Base-by-base conservation (phyloP, 441 rosid species). In the Gossypium schwendimanii region DNA sequence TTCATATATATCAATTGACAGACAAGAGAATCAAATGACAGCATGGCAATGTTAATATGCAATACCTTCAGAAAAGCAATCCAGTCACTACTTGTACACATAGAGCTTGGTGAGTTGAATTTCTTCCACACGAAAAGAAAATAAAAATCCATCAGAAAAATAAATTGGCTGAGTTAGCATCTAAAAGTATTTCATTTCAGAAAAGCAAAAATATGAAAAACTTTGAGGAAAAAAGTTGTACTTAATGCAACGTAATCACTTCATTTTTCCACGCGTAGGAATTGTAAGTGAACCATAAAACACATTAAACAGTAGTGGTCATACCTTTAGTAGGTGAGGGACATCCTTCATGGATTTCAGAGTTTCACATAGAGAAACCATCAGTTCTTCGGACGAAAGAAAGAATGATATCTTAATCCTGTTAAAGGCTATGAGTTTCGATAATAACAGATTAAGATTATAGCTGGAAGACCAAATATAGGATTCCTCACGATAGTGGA, bases 341-440 rank as follows among this genome's bases (percentile, higher is more conserved):
- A 91, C 79, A 83, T 95, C 99, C 87, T 95, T 95, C 71, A 91
- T 87, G 69, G 93, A 87, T 81, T 92, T 95, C 82, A 95, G 80
- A 68, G 98, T 92, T 79, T 88, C 97, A 68, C 78, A 87, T 70
- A 92, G 82, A 66, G 98, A 92, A 75, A 79, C 76, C 90, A 87
- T 88, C 73, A 94, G 82, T 85, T 92, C 97, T 80, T 86, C 90
- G 15, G 96, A 91, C 76, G 78, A 82, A 47, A 88, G 82, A 76
- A 92, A 94, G 81, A 94, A 87, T 74, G 99, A 91, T 79, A 94
- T 89, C 99, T 94, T 70, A 66, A 69, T 77, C 75, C 79, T 33
- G 75, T 81, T 80, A 92, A 88, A 87, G 81, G 82, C 66, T 55
- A 72, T 44, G 69, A 76, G 60, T 36, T 54, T 75, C 65, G 18